A percentile compares a stretch with the other conserved stretches of the same genome.
Evolutionary conservation across 2,329 filamentous ascomycete genomes (phyloP).

Genomic region (Hypoxylon sp.): DNA sequence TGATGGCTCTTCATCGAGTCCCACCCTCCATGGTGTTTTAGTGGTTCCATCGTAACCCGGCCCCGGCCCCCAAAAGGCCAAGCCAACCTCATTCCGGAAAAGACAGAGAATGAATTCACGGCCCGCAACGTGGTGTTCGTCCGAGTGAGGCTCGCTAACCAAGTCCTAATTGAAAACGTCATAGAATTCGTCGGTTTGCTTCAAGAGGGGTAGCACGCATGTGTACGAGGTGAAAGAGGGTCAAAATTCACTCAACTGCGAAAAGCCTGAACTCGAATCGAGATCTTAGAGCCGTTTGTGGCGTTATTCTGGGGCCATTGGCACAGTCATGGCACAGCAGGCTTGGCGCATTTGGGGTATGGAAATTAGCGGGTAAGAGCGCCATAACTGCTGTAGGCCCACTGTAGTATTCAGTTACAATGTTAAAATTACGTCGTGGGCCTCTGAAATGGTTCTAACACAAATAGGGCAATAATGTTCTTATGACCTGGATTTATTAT

Average conservation of each 20-base stretch:
- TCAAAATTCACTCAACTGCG: neutral
- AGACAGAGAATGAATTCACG: constrained; percentile 8
- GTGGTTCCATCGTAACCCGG: constrained; percentile 24
- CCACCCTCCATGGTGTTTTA: constrained; percentile 27
- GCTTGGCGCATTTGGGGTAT: neutral
- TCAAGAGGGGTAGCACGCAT: neutral
- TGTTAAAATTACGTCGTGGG: constrained; percentile 5
- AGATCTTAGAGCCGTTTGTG: neutral
- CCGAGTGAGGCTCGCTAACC: constrained; percentile 19
- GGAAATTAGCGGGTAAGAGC: neutral
- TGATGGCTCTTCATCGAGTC: constrained; percentile 18
- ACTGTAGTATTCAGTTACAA: neutral
- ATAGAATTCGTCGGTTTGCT: neutral
- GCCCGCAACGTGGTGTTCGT: constrained; percentile 12
- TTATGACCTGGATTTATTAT: neutral
- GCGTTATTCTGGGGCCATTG: constrained; percentile 5
- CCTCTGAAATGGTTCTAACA: neutral
- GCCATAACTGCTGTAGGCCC: neutral
- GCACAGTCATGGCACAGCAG: constrained; percentile 2
- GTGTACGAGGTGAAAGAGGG: neutral
- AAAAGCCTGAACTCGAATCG: neutral
- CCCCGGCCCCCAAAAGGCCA: constrained; percentile 22
- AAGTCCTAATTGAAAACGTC: neutral
- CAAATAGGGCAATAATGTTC: constrained; percentile 1
- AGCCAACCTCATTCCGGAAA: neutral